Base-by-base conservation (phyloP, 495 filamentous ascomycete genomes). In the Annulohypoxylon moriforme region DNA sequence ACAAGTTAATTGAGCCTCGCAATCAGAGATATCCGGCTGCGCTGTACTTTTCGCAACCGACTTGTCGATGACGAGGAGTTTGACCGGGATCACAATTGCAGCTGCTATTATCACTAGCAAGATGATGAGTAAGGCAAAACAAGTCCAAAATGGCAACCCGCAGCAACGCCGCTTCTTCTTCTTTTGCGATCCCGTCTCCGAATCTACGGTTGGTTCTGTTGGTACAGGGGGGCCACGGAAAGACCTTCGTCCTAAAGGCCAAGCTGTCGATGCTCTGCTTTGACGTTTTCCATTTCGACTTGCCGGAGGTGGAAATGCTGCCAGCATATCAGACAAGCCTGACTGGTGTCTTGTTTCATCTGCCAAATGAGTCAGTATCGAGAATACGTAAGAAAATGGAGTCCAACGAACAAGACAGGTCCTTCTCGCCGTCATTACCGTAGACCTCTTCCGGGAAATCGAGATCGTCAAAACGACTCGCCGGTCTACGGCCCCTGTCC, bases 281-380 rank as follows among this genome's bases (percentile, higher is more conserved):
- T 81, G 77, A 33, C 82, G 82, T 55, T 81, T 67, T 55, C 80
- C 79, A 60, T 74, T 85, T 18, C 87, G 88, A 5, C 85, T 89
- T 7, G 84, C 84, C 5, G 96, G 94, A 10, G 94, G 91, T 7
- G 96, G 96, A 66, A 99, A 99, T 13, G 94, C 92, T 11, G 92
- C 91, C 5, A 99, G 85, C 76, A 98, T 97, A 75, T 97, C 94
- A 14, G 93, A 94, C 46, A 99, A 84, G 4, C 84, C 83, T 14
- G 71, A 94, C 87, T 79, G 85, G 68, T 80, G 84, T 73, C 81
- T 87, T 67, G 76, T 72, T 33, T 74, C 76, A 70, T 68, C 78
- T 83, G 44, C 71, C 68, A 31, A 79, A 72, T n/a, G 56, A 69
- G 46, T 84, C 78, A 82, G 81, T 42, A 46, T 16, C 18, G 33